phyloP scores from a whole-genome alignment of 495 filamentous ascomycete species.

The Opeltia flavorubescens region DNA sequence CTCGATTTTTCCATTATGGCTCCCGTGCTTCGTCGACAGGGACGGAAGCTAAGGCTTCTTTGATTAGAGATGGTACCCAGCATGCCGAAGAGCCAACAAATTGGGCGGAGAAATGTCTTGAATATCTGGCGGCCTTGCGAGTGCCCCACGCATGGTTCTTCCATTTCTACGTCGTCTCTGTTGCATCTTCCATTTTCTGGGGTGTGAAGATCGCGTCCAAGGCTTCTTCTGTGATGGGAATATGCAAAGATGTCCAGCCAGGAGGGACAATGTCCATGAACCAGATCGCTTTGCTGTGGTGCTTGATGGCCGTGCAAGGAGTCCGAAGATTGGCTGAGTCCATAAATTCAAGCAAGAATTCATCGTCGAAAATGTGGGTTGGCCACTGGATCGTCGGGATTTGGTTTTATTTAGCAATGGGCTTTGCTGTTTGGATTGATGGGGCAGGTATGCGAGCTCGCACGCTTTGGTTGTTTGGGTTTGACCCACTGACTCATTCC shows the following conservation, averaged over 20 bases:
- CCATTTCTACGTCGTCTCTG: slow-evolving; percentile 69
- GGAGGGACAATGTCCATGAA: slow-evolving; percentile 41
- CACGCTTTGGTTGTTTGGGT: neutral
- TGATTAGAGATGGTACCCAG: neutral
- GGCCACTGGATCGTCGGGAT: slow-evolving; percentile 69
- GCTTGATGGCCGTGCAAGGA: slow-evolving; percentile 61
- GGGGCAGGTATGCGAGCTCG: slow-evolving; percentile 45
- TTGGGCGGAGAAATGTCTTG: slow-evolving; percentile 24
- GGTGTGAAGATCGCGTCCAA: slow-evolving; percentile 43
- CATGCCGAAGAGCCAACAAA: neutral
- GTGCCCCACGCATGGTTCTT: slow-evolving; percentile 82
- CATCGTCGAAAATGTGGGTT: slow-evolving; percentile 65
- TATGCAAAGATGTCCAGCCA: neutral
- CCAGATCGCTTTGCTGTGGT: slow-evolving; percentile 55
- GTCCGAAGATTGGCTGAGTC: slow-evolving; percentile 63
- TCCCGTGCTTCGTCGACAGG: slow-evolving; percentile 28
- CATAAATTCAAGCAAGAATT: slow-evolving; percentile 44
- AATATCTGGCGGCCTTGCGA: slow-evolving; percentile 34
- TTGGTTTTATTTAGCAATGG: slow-evolving; percentile 57
- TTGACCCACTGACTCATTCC: neutral
- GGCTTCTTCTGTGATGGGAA: slow-evolving; percentile 32
- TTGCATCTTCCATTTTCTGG: slow-evolving; percentile 67
- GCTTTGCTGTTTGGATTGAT: slow-evolving; percentile 75
- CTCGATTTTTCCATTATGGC: slow-evolving; percentile 45
- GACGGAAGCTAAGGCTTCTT: neutral